phyloP scores from a whole-genome alignment of 1,139 yeast species.

The Candida sp. region DNA sequence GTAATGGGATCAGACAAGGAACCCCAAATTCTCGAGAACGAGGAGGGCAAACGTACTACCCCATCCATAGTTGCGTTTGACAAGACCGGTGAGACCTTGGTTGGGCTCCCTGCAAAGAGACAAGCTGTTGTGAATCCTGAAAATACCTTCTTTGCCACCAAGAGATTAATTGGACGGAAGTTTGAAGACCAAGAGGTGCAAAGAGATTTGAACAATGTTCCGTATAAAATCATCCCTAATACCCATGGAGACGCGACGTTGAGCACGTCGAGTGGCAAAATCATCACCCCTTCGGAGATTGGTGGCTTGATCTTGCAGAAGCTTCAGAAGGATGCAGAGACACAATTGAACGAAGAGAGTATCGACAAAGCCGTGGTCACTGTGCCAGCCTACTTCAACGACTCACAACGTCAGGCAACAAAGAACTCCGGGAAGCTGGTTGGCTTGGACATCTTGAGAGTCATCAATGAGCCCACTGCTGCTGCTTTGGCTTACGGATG shows the following conservation, averaged over 20 bases:
- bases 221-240: constrained; percentile 58
- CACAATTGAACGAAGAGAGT: constrained; percentile 38
- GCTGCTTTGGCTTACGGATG: constrained; percentile 84
- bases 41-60: constrained; percentile 71
- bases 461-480: constrained; percentile 82
- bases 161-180: constrained; percentile 72
- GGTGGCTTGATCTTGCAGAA: constrained; percentile 54
- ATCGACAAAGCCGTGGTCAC: constrained; percentile 65
- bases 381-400: constrained; percentile 83
- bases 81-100: constrained; percentile 41
- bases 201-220: constrained; percentile 56
- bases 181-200: constrained; percentile 69
- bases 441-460: constrained; percentile 70
- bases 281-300: constrained; percentile 59
- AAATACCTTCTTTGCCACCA: constrained; percentile 77
- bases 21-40: constrained; percentile 66
- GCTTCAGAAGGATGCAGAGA: constrained; percentile 62
- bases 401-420: constrained; percentile 80
- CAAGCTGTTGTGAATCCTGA: constrained; percentile 68
- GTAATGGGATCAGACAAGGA: constrained; percentile 48
- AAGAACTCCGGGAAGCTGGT: constrained; percentile 71
- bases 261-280: constrained; percentile 36
- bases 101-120: constrained; percentile 69
- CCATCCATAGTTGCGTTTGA: constrained; percentile 72
- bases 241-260: constrained; percentile 70